Percentiles rank a stretch among this genome's conserved stretches.
Evolutionary conservation across 2,329 filamentous ascomycete genomes (phyloP).

Genomic region (Beauveria australis): DNA sequence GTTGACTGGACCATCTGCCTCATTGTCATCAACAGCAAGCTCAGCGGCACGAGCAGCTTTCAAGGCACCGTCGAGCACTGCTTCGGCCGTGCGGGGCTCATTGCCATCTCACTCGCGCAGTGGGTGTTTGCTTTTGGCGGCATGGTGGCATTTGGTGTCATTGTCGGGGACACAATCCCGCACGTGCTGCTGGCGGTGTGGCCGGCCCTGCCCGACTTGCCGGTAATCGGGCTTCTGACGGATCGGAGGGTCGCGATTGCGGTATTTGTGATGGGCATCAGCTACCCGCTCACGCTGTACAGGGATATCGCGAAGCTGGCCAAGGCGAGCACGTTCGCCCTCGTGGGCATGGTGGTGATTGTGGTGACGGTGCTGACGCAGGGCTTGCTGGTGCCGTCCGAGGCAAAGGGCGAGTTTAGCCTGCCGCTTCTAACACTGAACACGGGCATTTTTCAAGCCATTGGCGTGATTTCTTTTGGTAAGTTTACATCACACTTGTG

Average conservation of each 20-base stretch:
- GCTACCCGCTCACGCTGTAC: constrained; percentile 87
- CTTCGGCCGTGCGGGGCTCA: constrained; percentile 78
- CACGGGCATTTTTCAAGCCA: constrained; percentile 83
- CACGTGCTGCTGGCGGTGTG: constrained; percentile 79
- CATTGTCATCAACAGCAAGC: constrained; percentile 95
- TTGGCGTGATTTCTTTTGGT: constrained; percentile 98
- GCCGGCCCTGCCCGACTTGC: constrained; percentile 61
- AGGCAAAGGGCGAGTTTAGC: constrained; percentile 63
- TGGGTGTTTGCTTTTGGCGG: constrained; percentile 98
- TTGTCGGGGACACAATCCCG: constrained; percentile 93
- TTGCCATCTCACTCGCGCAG: constrained; percentile 84
- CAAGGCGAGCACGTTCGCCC: constrained; percentile 87
- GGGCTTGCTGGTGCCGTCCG: constrained; percentile 63
- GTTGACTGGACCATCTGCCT: constrained; percentile 97
- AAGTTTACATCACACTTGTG: constrained; percentile 20
- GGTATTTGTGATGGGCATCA: constrained; percentile 77
- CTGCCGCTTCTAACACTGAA: constrained; percentile 70
- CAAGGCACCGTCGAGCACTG: constrained; percentile 94
- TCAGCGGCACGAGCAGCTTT: constrained; percentile 88
- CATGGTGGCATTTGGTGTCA: constrained; percentile 97
- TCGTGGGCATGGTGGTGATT: constrained; percentile 90
- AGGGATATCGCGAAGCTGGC: constrained; percentile 96
- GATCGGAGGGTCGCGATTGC: constrained; percentile 78
- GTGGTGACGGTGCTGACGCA: constrained; percentile 82
- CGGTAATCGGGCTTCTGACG: constrained; percentile 74